Percentiles rank a stretch among this genome's conserved stretches.
phyloP scores from a whole-genome alignment of 306 rosid genomes.

The Sindora glabra region DNA sequence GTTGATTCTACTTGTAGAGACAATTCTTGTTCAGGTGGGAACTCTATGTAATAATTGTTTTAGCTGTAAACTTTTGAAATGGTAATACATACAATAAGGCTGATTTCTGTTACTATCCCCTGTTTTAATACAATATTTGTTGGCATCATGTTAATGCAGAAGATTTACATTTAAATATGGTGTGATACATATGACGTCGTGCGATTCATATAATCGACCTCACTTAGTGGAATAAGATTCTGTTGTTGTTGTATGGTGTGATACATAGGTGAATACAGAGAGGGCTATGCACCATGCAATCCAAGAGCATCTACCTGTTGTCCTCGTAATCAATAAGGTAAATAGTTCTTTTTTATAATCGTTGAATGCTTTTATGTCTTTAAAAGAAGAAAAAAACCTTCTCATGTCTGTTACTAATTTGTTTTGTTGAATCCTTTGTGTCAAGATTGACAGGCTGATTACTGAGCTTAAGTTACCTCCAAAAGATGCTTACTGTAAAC shows the following conservation, averaged over 20 bases:
- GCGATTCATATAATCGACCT: no score
- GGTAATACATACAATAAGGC: no score
- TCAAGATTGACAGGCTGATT: conserved; percentile 87
- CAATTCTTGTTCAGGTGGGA: background rate
- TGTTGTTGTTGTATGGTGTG: no score
- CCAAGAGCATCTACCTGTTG: conserved; percentile 82
- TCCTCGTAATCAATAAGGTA: conserved; percentile 92
- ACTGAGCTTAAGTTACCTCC: conserved; percentile 95
- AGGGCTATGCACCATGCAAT: conserved; percentile 98
- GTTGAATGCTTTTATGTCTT: no score
- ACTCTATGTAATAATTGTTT: background rate
- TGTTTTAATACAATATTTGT: background rate
- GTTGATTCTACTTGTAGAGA: background rate
- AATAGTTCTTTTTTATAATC: background rate
- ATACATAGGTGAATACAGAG: conserved; percentile 80
- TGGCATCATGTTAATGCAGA: background rate
- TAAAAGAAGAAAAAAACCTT: no score
- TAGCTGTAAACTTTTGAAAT: no score
- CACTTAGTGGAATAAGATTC: no score
- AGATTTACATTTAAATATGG: conserved; percentile 7
- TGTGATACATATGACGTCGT: no score
- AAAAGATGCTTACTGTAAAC: conserved; percentile 88
- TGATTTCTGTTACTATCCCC: background rate
- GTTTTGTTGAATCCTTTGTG: conserved; percentile 4
- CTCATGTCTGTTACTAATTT: background rate